Evolutionary conservation across 768 basidiomycete genomes (phyloP).

Genomic region (Mycena sanguinolenta): DNA sequence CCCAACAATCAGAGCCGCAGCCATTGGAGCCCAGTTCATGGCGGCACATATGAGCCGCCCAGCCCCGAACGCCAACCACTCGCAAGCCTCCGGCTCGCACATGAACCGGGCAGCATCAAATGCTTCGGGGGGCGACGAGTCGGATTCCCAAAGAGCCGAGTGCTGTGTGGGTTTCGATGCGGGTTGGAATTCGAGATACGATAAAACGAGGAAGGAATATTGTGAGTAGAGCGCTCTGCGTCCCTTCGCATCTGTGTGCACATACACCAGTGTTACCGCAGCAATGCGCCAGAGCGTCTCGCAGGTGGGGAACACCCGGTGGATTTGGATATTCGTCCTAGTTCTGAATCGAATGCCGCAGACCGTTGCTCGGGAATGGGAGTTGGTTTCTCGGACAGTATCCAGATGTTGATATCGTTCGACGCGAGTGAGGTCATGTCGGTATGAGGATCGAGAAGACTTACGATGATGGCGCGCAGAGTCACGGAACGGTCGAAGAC

Average conservation of each 20-base stretch:
- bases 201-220: constrained; percentile 26
- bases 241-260: constrained; percentile 43
- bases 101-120: constrained; percentile 62
- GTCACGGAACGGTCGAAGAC: constrained; percentile 59
- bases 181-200: constrained; percentile 26
- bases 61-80: constrained; percentile 61
- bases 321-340: constrained; percentile 41
- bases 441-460: constrained; percentile 52
- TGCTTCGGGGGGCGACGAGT: constrained; percentile 32
- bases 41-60: constrained; percentile 57
- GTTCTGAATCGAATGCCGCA: constrained; percentile 58
- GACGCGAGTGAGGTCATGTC: constrained; percentile 46
- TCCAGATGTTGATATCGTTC: constrained; percentile 58
- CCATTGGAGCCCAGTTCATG: constrained; percentile 51
- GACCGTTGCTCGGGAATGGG: constrained; percentile 46
- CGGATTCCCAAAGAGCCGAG: constrained; percentile 53
- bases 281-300: constrained; percentile 75
- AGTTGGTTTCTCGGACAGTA: constrained; percentile 54
- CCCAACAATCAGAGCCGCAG: constrained; percentile 62
- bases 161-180: constrained; percentile 52
- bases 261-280: constrained; percentile 57
- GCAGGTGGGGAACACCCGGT: constrained; percentile 61
- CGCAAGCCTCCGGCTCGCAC: constrained; percentile 34
- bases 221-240: constrained; percentile 31
- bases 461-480: constrained; percentile 57